Percentiles rank a stretch among this genome's conserved stretches.
Conservation (phyloP, 225 moss, liverwort and hornwort genomes). For the Asterella californica region DNA sequence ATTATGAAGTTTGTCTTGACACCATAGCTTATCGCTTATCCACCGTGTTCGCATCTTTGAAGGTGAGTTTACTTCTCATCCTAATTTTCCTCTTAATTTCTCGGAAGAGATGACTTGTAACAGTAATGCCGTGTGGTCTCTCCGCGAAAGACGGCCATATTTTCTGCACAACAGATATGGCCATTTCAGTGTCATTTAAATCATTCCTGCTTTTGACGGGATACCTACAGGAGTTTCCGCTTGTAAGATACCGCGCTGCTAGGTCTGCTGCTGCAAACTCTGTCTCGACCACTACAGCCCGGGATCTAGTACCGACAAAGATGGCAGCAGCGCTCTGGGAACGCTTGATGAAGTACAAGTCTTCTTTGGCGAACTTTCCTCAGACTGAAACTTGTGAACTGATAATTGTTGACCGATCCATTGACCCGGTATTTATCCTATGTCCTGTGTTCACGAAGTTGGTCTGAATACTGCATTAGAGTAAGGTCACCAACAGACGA, state of each 20-base stretch:
- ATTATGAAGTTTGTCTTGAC: slow-evolving; percentile 81
- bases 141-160: neutral
- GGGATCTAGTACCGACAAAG: slow-evolving; percentile 86
- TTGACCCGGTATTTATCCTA: slow-evolving; percentile 62
- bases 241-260: slow-evolving; percentile 77
- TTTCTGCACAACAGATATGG: neutral
- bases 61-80: slow-evolving; percentile 40
- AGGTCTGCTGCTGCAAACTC: slow-evolving; percentile 60
- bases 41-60: slow-evolving; percentile 91
- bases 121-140: neutral
- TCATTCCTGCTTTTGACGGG: neutral
- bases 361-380: slow-evolving; percentile 71
- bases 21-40: slow-evolving; percentile 78
- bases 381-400: slow-evolving; percentile 88
- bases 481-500: neutral
- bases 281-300: slow-evolving; percentile 53
- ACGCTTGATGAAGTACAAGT: slow-evolving; percentile 82
- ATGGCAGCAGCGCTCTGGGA: slow-evolving; percentile 93
- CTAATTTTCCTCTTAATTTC: neutral
- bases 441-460: neutral
- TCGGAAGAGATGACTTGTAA: neutral
- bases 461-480: neutral
- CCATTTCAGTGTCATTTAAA: neutral
- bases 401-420: slow-evolving; percentile 82
- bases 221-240: slow-evolving; percentile 82